Conservation (phyloP, 129 eudicot genomes). For the Logfia minima region DNA sequence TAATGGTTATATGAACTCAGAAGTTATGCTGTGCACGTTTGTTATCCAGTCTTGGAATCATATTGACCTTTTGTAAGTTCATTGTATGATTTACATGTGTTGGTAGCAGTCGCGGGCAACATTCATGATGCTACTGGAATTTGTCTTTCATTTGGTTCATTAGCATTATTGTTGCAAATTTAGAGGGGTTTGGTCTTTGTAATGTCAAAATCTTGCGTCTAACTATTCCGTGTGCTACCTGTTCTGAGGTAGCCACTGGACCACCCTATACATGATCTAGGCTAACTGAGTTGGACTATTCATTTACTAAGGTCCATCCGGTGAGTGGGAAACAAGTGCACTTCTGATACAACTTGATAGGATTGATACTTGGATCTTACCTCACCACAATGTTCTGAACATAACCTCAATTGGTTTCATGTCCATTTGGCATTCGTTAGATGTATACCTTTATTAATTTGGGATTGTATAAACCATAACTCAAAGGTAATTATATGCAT, state of each 20-base stretch:
- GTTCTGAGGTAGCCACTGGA: not conserved
- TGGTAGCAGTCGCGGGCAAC: not conserved
- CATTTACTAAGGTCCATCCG: not conserved
- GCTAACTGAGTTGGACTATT: not conserved
- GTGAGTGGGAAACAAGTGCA: too few relatives aligned
- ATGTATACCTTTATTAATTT: too few relatives aligned
- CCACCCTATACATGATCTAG: not conserved
- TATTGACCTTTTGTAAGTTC: constrained; percentile 12
- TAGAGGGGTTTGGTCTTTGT: too few relatives aligned
- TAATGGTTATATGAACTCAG: constrained; percentile 21
- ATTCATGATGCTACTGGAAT: not conserved
- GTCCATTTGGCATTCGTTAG: too few relatives aligned
- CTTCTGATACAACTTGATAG: not conserved
- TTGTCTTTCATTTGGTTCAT: not conserved
- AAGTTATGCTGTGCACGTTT: constrained; percentile 11
- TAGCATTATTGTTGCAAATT: not conserved
- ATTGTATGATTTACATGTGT: constrained; percentile 9
- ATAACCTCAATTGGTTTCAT: not conserved
- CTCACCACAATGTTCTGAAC: not conserved
- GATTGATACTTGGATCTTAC: not conserved
- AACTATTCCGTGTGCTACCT: too few relatives aligned
- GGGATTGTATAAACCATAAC: too few relatives aligned
- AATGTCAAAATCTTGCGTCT: too few relatives aligned
- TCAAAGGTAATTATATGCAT: too few relatives aligned
- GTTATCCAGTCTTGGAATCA: constrained; percentile 21